Conservation (phyloP, 1,284 basidiomycete genomes). For the Pulchroboletus neoregius region DNA sequence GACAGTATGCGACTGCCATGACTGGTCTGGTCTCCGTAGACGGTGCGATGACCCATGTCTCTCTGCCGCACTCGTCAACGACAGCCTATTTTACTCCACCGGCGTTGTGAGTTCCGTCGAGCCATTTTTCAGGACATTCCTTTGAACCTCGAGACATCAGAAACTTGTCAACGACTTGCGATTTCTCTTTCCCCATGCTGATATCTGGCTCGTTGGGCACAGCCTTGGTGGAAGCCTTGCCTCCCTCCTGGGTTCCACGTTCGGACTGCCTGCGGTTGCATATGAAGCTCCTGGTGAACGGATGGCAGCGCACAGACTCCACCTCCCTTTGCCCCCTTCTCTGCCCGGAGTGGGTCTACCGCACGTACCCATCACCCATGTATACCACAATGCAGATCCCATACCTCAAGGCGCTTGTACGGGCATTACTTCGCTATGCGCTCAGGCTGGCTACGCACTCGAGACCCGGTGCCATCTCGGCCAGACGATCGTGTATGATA, state of each 20-base stretch:
- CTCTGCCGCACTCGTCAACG: constrained; percentile 78
- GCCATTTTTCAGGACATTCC: neutral
- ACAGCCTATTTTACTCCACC: constrained; percentile 86
- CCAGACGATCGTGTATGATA: constrained; percentile 76
- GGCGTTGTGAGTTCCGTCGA: constrained; percentile 58
- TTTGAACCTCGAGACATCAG: constrained; percentile 14
- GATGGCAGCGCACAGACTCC: constrained; percentile 81
- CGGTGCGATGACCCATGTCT: constrained; percentile 84
- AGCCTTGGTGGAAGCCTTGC: constrained; percentile 88
- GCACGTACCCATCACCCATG: constrained; percentile 58
- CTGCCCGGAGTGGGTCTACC: constrained; percentile 17
- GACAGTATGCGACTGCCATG: constrained; percentile 90
- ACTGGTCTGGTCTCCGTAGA: constrained; percentile 49
- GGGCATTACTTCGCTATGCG: constrained; percentile 60
- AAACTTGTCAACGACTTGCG: constrained; percentile 81
- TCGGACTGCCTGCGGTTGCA: constrained; percentile 89
- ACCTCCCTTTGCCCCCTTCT: constrained; percentile 69
- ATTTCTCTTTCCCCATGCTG: constrained; percentile 76
- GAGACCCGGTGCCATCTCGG: constrained; percentile 73
- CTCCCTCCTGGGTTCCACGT: constrained; percentile 85
- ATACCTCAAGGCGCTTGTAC: constrained; percentile 77
- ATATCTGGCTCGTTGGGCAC: constrained; percentile 91
- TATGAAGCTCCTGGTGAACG: constrained; percentile 93
- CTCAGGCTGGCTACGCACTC: constrained; percentile 66
- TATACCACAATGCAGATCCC: constrained; percentile 80